Percentiles rank a stretch among this genome's conserved stretches.
Evolutionary conservation across 495 filamentous ascomycete genomes (phyloP).

Genomic region (Neurospora intermedia): DNA sequence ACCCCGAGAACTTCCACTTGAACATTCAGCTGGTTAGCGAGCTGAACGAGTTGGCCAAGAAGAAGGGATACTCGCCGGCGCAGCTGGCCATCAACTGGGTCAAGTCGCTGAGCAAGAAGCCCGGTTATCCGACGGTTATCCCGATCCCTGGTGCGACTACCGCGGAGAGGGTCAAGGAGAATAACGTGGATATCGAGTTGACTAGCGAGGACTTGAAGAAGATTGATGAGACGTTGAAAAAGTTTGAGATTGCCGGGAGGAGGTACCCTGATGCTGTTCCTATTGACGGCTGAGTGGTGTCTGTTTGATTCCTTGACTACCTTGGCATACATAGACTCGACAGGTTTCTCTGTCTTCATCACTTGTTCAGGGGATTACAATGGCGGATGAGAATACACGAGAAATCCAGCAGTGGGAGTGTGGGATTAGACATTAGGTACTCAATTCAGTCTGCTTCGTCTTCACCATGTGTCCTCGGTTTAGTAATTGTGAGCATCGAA

Average conservation of each 20-base stretch:
- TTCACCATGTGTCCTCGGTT: background rate
- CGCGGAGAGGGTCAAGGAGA: conserved; percentile 34
- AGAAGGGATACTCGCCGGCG: conserved; percentile 57
- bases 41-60: conserved; percentile 51
- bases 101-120: conserved; percentile 45
- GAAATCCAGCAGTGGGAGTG: background rate
- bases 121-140: conserved; percentile 42
- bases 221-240: conserved; percentile 31
- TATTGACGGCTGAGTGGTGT: background rate
- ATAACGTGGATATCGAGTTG: conserved; percentile 29
- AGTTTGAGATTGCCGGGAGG: conserved; percentile 24
- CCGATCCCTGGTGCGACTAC: conserved; percentile 67
- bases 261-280: conserved; percentile 22
- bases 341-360: background rate
- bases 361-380: background rate
- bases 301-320: background rate
- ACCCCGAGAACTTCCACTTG: conserved; percentile 53
- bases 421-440: background rate
- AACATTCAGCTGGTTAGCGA: conserved; percentile 62
- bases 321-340: background rate
- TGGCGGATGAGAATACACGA: background rate
- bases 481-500: background rate
- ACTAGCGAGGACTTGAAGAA: conserved; percentile 31
- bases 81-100: conserved; percentile 75
- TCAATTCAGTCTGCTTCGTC: background rate